Conservation (phyloP, 495 filamentous ascomycete genomes). For the Pseudotulostoma volvatum region DNA sequence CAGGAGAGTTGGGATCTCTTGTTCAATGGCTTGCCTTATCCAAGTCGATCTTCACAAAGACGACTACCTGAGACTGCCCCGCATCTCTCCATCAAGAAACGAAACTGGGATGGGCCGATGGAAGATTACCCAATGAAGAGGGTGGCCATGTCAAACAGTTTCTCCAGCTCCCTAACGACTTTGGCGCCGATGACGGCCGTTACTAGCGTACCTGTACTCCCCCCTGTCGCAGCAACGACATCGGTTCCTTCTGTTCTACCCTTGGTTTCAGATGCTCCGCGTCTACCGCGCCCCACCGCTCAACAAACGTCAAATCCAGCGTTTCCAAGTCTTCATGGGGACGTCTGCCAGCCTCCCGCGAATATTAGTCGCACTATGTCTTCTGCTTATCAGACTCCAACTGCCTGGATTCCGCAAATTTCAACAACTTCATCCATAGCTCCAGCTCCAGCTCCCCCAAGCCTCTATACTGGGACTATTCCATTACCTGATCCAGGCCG, state of each 20-base stretch:
- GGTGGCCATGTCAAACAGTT: slow-evolving; percentile 19
- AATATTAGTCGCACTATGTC: slow-evolving; percentile 36
- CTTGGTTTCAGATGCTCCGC: slow-evolving; percentile 24
- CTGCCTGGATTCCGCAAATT: slow-evolving; percentile 30
- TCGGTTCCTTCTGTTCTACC: slow-evolving; percentile 10
- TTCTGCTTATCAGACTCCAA: slow-evolving; percentile 39
- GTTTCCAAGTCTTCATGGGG: slow-evolving; percentile 14
- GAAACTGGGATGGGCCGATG: slow-evolving; percentile 48
- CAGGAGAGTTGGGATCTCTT: slow-evolving; percentile 20
- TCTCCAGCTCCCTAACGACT: slow-evolving; percentile 12
- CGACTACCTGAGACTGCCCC: slow-evolving; percentile 31
- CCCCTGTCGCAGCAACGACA: slow-evolving; percentile 21
- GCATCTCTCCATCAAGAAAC: slow-evolving; percentile 39
- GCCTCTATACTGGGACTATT: slow-evolving; percentile 32
- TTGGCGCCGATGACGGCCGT: slow-evolving; percentile 19
- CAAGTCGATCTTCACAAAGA: slow-evolving; percentile 34
- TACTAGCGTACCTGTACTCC: slow-evolving; percentile 21
- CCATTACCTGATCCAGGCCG: slow-evolving; percentile 31
- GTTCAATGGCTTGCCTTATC: slow-evolving; percentile 14
- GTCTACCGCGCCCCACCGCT: slow-evolving; percentile 41
- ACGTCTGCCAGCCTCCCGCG: slow-evolving; percentile 12
- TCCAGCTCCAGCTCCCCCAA: slow-evolving; percentile 14
- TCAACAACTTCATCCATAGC: slow-evolving; percentile 11
- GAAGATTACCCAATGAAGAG: slow-evolving; percentile 57
- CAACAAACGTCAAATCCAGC: slow-evolving; percentile 18